Conservation (phyloP, 768 basidiomycete species). For the Tricholoma terreum region DNA sequence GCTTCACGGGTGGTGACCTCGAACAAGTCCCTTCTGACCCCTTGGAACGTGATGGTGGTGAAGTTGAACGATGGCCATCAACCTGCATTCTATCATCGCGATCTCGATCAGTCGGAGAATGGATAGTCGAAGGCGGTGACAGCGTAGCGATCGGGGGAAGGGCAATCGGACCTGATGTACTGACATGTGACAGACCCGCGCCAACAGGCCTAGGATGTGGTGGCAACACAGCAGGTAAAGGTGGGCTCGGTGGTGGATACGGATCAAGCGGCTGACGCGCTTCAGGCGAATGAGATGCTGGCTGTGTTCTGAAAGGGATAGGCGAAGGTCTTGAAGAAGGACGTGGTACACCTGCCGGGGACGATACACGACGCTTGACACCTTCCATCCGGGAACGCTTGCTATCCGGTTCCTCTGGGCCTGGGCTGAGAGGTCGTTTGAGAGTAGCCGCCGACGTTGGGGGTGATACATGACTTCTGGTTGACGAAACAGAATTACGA, state of each 20-base stretch:
- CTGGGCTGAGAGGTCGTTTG: slow-evolving; percentile 71
- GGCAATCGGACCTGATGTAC: slow-evolving; percentile 40
- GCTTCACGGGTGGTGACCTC: slow-evolving; percentile 50
- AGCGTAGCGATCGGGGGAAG: slow-evolving; percentile 72
- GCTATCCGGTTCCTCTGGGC: slow-evolving; percentile 51
- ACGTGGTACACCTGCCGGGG: slow-evolving; percentile 49
- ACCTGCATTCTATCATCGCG: slow-evolving; percentile 56
- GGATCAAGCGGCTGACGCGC: slow-evolving; percentile 47
- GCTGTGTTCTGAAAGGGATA: slow-evolving; percentile 70
- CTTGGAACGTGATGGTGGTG: slow-evolving; percentile 53
- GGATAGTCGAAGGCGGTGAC: slow-evolving; percentile 56
- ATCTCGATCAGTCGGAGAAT: slow-evolving; percentile 48
- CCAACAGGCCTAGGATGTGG: slow-evolving; percentile 76
- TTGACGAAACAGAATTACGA: slow-evolving; percentile 67
- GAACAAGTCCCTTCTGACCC: slow-evolving; percentile 46
- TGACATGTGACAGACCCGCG: slow-evolving; percentile 41
- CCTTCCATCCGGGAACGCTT: slow-evolving; percentile 66
- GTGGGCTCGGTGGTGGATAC: slow-evolving; percentile 51
- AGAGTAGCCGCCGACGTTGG: slow-evolving; percentile 43
- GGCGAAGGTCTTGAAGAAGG: slow-evolving; percentile 67
- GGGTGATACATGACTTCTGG: slow-evolving; percentile 63
- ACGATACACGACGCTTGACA: slow-evolving; percentile 48
- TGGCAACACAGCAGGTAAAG: slow-evolving; percentile 60
- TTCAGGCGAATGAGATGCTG: slow-evolving; percentile 67
- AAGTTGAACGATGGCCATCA: slow-evolving; percentile 46